These are phyloP conservation scores for Solanum medicagineum DNA, from an alignment of 257 asterid genomes.

Conservation along the genomic window DNA sequence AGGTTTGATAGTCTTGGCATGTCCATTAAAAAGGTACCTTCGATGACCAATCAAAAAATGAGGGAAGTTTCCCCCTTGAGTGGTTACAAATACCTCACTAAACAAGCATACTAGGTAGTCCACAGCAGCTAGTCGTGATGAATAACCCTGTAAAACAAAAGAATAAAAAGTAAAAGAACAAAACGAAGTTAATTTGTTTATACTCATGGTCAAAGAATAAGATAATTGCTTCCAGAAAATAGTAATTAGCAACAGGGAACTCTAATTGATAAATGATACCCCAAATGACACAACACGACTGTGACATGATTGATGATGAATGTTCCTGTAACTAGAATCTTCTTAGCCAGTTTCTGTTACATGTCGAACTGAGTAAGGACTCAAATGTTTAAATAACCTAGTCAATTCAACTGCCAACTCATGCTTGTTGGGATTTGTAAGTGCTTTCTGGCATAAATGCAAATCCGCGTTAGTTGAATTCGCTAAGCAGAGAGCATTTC, in stretches of 20 bases:
- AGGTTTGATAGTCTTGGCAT: conserved; percentile 77
- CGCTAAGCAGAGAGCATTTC: background rate
- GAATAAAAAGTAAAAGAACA: background rate
- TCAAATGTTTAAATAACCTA: background rate
- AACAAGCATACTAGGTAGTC: conserved; percentile 74
- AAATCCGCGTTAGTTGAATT: background rate
- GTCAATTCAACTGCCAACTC: background rate
- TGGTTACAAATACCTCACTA: conserved; percentile 86
- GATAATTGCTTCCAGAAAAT: background rate
- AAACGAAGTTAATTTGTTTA: background rate
- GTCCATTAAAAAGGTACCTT: conserved; percentile 69
- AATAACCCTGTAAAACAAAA: conserved; percentile 37
- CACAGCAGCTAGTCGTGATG: conserved; percentile 79
- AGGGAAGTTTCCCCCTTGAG: conserved; percentile 95
- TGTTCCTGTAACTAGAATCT: background rate
- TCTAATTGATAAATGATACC: background rate
- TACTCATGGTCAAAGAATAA: background rate
- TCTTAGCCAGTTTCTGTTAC: background rate
- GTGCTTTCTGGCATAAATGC: background rate
- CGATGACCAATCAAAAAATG: conserved; percentile 87
- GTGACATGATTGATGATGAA: background rate
- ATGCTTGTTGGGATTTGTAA: background rate
- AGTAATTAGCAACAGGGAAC: background rate
- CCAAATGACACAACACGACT: background rate
- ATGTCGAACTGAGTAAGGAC: background rate